Conservation (phyloP, 2,329 filamentous ascomycete genomes). For the Aureobasidium mangrovei region DNA sequence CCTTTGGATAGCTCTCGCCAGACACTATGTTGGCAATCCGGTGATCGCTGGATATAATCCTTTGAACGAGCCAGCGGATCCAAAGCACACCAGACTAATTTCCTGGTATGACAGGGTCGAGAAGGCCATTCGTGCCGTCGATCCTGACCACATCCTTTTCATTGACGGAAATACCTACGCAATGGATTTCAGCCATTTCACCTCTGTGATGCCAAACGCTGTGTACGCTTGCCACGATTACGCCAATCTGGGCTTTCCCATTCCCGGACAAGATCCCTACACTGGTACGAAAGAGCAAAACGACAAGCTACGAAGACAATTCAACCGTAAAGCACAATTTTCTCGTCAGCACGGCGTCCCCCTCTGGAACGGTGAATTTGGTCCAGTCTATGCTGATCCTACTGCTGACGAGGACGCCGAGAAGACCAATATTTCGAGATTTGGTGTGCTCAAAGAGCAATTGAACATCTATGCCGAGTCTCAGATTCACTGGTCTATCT, state of each 20-base stretch:
- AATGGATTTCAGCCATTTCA: conserved; percentile 41
- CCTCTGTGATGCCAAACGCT: conserved; percentile 35
- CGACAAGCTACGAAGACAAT: conserved; percentile 23
- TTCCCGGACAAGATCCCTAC: conserved; percentile 29
- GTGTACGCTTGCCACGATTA: conserved; percentile 47
- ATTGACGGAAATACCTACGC: conserved; percentile 47
- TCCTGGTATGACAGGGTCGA: conserved; percentile 38
- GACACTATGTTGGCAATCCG: conserved; percentile 33
- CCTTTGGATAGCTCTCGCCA: conserved; percentile 38
- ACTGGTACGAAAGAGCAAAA: conserved; percentile 34
- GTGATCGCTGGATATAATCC: conserved; percentile 38
- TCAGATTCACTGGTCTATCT: conserved; percentile 48
- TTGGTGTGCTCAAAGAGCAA: conserved; percentile 36
- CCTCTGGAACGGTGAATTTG: conserved; percentile 44
- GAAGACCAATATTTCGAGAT: conserved; percentile 35
- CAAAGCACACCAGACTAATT: conserved; percentile 34
- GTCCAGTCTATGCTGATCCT: conserved; percentile 40
- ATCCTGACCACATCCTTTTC: conserved; percentile 40
- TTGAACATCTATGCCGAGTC: conserved; percentile 45
- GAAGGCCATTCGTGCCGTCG: conserved; percentile 35
- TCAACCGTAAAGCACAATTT: conserved; percentile 36
- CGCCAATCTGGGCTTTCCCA: conserved; percentile 39
- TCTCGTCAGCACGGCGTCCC: conserved; percentile 32
- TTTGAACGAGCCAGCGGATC: conserved; percentile 41
- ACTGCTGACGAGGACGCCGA: conserved; percentile 31